These are phyloP conservation scores for Ascochyta fabae DNA, from an alignment of 2,329 filamentous ascomycete species.

Conservation along the genomic window DNA sequence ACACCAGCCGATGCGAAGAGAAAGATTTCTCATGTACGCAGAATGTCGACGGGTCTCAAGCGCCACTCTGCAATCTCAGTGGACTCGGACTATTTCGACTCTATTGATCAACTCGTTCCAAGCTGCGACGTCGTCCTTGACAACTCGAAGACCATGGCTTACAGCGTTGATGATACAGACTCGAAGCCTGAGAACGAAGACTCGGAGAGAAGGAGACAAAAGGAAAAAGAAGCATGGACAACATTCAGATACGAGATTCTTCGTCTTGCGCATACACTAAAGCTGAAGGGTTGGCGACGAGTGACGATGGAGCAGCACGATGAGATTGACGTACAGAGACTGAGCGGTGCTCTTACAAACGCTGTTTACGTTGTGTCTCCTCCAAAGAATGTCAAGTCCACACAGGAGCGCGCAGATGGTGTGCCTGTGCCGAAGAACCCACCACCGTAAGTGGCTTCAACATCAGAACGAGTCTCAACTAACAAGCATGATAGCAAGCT, in stretches of 20 bases:
- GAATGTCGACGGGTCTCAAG: conserved; percentile 46
- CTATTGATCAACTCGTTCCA: conserved; percentile 79
- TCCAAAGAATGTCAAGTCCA: conserved; percentile 65
- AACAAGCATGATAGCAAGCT: conserved; percentile 66
- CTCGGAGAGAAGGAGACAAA: conserved; percentile 57
- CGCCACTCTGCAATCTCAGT: conserved; percentile 67
- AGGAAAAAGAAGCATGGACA: conserved; percentile 80
- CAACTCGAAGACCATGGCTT: conserved; percentile 86
- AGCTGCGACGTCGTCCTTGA: conserved; percentile 84
- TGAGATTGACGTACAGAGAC: conserved; percentile 72
- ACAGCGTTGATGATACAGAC: conserved; percentile 63
- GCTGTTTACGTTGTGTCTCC: conserved; percentile 94
- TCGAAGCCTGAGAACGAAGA: conserved; percentile 57
- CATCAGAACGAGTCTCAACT: not conserved
- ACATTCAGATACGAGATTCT: conserved; percentile 92
- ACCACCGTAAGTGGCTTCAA: conserved; percentile 57
- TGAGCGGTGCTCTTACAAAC: conserved; percentile 94
- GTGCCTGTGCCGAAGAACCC: conserved; percentile 52
- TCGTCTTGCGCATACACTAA: conserved; percentile 84
- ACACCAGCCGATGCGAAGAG: conserved; percentile 43
- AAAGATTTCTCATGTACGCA: conserved; percentile 34
- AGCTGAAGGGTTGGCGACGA: conserved; percentile 88
- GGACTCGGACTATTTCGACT: conserved; percentile 84
- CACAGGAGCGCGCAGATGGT: conserved; percentile 48
- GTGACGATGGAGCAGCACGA: conserved; percentile 75